phyloP scores from a whole-genome alignment of 2,329 filamentous ascomycete species.

The Penicillium sp. region DNA sequence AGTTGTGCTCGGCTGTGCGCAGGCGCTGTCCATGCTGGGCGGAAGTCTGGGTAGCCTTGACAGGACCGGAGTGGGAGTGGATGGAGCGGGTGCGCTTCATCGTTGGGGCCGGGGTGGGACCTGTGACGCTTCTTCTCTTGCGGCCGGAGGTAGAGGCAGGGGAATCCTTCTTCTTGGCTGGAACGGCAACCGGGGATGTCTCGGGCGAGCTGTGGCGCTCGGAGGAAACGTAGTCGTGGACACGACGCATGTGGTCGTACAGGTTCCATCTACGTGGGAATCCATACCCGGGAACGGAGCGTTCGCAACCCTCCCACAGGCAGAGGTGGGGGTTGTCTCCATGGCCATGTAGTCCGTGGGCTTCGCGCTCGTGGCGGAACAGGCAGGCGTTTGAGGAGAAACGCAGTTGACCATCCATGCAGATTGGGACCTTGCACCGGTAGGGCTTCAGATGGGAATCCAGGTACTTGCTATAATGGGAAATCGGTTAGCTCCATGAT shows the following conservation, averaged over 20 bases:
- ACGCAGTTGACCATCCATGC: slow-evolving; percentile 81
- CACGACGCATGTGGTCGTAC: slow-evolving; percentile 94
- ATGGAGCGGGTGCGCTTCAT: slow-evolving; percentile 46
- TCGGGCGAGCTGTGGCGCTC: slow-evolving; percentile 46
- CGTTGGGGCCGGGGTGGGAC: slow-evolving; percentile 36
- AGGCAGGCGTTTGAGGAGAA: slow-evolving; percentile 96
- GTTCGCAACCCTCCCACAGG: slow-evolving; percentile 83
- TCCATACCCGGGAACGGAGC: slow-evolving; percentile 76
- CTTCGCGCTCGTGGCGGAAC: slow-evolving; percentile 91
- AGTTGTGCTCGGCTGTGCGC: slow-evolving; percentile 44
- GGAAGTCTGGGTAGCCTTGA: slow-evolving; percentile 35
- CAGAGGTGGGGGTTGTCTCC: slow-evolving; percentile 91
- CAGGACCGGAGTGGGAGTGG: slow-evolving; percentile 35
- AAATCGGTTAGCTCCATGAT: slow-evolving; percentile 23
- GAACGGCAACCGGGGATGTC: slow-evolving; percentile 30
- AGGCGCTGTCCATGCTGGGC: slow-evolving; percentile 41
- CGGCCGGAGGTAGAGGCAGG: slow-evolving; percentile 28
- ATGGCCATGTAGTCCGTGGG: slow-evolving; percentile 92
- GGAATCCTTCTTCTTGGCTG: slow-evolving; percentile 42
- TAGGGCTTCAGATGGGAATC: slow-evolving; percentile 97
- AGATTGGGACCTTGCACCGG: slow-evolving; percentile 82
- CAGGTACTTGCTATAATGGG: slow-evolving; percentile 76
- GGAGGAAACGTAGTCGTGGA: slow-evolving; percentile 64
- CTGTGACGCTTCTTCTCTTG: slow-evolving; percentile 41
- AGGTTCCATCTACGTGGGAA: slow-evolving; percentile 96